Percentiles rank a stretch among this genome's conserved stretches.
Conservation (phyloP, 2,329 filamentous ascomycete species). For the Arachnomyces sp. region DNA sequence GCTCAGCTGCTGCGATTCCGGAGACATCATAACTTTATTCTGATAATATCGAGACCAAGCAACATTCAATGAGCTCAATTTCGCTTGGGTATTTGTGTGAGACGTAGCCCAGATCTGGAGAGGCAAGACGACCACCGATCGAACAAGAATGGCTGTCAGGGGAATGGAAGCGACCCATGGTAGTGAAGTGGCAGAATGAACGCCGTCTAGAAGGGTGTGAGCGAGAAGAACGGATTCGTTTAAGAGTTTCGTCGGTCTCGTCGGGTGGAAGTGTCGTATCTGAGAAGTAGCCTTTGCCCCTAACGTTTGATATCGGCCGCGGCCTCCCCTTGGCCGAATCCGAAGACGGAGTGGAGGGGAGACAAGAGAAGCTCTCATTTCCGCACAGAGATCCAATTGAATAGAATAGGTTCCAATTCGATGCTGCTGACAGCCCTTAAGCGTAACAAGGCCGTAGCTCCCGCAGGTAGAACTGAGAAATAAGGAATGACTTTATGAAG, state of each 20-base stretch:
- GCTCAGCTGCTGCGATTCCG: conserved; percentile 3
- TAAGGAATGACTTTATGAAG: too few relatives aligned
- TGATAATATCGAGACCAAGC: conserved; percentile 25
- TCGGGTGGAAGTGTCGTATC: conserved; percentile 44
- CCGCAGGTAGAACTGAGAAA: too few relatives aligned
- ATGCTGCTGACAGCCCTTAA: too few relatives aligned
- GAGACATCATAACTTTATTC: conserved; percentile 14
- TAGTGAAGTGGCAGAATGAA: conserved; percentile 44
- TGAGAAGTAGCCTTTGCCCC: conserved; percentile 15
- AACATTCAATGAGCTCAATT: conserved; percentile 35
- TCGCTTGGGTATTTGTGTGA: conserved; percentile 32
- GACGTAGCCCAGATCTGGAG: conserved; percentile 36
- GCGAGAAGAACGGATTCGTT: conserved; percentile 37
- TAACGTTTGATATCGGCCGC: conserved; percentile 2
- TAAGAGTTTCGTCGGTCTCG: conserved; percentile 34
- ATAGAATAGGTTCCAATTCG: too few relatives aligned
- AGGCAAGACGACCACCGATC: conserved; percentile 40
- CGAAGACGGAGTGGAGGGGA: conserved; percentile 8
- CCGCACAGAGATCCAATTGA: too few relatives aligned
- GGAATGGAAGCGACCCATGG: conserved; percentile 50
- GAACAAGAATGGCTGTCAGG: conserved; percentile 45
- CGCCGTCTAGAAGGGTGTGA: conserved; percentile 37
- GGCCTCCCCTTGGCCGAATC: conserved; percentile 5
- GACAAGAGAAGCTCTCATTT: too few relatives aligned
- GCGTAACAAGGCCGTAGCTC: too few relatives aligned